phyloP scores from a whole-genome alignment of 305 asterid species.

The Solanum hybrid region DNA sequence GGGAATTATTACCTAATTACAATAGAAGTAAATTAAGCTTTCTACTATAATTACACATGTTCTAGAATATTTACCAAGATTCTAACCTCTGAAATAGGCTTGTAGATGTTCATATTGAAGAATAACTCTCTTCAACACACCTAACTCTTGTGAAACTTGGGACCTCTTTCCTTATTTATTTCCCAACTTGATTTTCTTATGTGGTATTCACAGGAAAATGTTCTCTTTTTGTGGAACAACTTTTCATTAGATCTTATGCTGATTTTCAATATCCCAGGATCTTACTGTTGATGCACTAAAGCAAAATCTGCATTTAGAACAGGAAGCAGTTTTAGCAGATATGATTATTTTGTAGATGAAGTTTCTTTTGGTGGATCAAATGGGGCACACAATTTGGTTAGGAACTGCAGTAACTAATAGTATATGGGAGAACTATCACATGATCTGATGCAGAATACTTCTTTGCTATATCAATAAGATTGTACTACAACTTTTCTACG shows the following conservation, averaged over 20 bases:
- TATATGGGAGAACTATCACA: neutral
- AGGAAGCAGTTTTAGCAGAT: neutral
- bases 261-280: neutral
- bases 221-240: neutral
- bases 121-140: neutral
- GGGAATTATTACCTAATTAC: neutral
- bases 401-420: neutral
- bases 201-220: neutral
- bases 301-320: neutral
- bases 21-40: neutral
- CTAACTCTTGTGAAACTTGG: neutral
- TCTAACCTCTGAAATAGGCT: neutral
- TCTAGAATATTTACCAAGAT: neutral
- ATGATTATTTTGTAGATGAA: neutral
- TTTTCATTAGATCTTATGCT: constrained; percentile 1
- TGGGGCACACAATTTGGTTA: neutral
- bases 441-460: neutral
- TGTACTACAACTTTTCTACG: neutral
- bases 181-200: neutral
- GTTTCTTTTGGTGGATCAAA: constrained; percentile 2
- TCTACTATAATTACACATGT: neutral
- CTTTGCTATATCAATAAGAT: neutral
- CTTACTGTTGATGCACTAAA: neutral
- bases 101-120: neutral
- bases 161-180: neutral